phyloP scores from a whole-genome alignment of 192 early-diverging fungal species.

The Chytriomyces hyalinus region DNA sequence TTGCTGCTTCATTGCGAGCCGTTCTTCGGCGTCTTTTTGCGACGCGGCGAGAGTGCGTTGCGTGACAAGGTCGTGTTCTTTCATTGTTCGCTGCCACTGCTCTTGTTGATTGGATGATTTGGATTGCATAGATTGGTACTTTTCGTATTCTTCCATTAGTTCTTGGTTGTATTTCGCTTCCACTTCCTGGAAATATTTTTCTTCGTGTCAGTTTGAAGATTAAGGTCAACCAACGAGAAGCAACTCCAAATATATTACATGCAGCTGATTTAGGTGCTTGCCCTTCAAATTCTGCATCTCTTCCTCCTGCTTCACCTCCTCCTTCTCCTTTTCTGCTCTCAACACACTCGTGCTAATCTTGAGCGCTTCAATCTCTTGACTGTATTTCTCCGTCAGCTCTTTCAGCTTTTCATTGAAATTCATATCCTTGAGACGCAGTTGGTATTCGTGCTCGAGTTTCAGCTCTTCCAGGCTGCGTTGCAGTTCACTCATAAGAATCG shows the following conservation, averaged over 20 bases:
- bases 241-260: constrained; percentile 43
- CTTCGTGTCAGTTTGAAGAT: not conserved
- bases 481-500: constrained; percentile 54
- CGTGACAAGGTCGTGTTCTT: constrained; percentile 41
- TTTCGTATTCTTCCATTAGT: constrained; percentile 67
- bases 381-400: constrained; percentile 58
- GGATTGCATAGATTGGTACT: constrained; percentile 55
- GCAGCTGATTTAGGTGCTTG: constrained; percentile 49
- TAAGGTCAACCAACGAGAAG: not conserved
- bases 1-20: constrained; percentile 43
- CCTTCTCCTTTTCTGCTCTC: constrained; percentile 61
- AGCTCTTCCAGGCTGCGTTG: constrained; percentile 59
- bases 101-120: constrained; percentile 45
- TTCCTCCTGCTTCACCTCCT: constrained; percentile 61
- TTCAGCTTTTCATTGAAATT: constrained; percentile 66
- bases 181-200: constrained; percentile 38
- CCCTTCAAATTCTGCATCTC: constrained; percentile 36
- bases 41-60: constrained; percentile 40
- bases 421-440: constrained; percentile 67
- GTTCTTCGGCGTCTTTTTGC: constrained; percentile 51
- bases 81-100: constrained; percentile 54
- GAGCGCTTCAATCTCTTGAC: constrained; percentile 59
- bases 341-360: constrained; percentile 53
- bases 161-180: constrained; percentile 61
- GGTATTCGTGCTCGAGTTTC: constrained; percentile 70